Conservation (phyloP, 164 flowering plant species). For the Dillenia turbinata region DNA sequence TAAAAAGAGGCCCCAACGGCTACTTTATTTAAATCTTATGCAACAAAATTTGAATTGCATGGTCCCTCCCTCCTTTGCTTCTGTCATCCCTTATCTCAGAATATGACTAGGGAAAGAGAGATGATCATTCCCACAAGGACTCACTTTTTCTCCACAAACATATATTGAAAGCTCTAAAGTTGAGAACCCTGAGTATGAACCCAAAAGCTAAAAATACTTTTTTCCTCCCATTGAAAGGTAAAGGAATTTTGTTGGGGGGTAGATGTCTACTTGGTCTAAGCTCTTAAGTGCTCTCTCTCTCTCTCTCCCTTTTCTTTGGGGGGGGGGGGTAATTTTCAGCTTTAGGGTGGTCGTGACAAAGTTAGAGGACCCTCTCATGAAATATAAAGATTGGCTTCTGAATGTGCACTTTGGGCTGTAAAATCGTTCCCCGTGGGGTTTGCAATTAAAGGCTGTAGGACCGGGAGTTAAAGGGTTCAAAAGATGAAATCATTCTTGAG, state of each 20-base stretch:
- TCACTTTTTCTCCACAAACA: constrained; percentile 7
- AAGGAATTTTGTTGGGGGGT: neutral
- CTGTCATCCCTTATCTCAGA: neutral
- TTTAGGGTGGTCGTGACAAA: constrained; percentile 32
- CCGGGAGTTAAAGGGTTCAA: constrained; percentile 33
- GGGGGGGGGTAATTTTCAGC: constrained; percentile 15
- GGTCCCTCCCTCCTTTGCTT: neutral
- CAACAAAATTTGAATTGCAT: neutral
- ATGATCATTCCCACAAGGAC: neutral
- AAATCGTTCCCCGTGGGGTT: constrained; percentile 42
- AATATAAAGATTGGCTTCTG: constrained; percentile 28
- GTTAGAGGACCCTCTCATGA: constrained; percentile 18
- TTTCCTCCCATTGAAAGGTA: constrained; percentile 15
- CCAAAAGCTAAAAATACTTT: constrained; percentile 33
- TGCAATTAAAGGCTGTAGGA: constrained; percentile 17
- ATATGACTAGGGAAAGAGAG: no score
- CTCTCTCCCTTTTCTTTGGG: constrained; percentile 20
- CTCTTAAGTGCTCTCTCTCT: constrained; percentile 4
- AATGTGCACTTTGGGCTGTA: constrained; percentile 22
- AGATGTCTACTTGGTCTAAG: neutral
- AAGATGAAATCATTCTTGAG: constrained; percentile 43
- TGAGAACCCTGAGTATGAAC: constrained; percentile 34
- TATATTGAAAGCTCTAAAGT: constrained; percentile 3
- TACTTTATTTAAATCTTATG: neutral
- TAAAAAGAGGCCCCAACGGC: constrained; percentile 1